phyloP scores from a whole-genome alignment of 495 filamentous ascomycete species.

The Penicillium pancosmium region DNA sequence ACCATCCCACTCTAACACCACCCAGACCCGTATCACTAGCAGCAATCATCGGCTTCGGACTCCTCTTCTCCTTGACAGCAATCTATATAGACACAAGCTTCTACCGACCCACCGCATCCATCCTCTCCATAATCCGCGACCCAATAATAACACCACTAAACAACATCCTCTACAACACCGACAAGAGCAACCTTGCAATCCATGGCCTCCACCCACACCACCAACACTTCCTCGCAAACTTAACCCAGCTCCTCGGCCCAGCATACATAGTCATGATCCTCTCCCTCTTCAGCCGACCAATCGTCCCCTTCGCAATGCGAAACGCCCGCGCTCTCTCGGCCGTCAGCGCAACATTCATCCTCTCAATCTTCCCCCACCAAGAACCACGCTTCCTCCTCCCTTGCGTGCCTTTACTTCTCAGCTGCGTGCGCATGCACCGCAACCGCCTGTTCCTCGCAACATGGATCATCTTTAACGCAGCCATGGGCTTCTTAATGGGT shows the following conservation, averaged over 20 bases:
- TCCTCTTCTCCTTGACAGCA: slow-evolving; percentile 68
- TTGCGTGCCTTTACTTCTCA: slow-evolving; percentile 82
- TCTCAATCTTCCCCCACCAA: slow-evolving; percentile 89
- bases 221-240: slow-evolving; percentile 83
- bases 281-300: slow-evolving; percentile 55
- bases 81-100: slow-evolving; percentile 82
- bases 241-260: slow-evolving; percentile 90
- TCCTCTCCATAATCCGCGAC: slow-evolving; percentile 52
- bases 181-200: slow-evolving; percentile 73
- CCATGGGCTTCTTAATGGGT: slow-evolving; percentile 83
- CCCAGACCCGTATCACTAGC: slow-evolving; percentile 69
- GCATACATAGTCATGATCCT: slow-evolving; percentile 67
- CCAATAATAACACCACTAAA: slow-evolving; percentile 89
- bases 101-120: slow-evolving; percentile 62
- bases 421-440: slow-evolving; percentile 72
- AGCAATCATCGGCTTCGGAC: slow-evolving; percentile 59
- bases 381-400: slow-evolving; percentile 94
- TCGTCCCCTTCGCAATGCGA: slow-evolving; percentile 52
- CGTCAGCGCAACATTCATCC: slow-evolving; percentile 73
- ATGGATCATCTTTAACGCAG: slow-evolving; percentile 85
- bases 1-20: slow-evolving; percentile 19
- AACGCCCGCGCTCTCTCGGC: slow-evolving; percentile 65
- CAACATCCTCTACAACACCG: slow-evolving; percentile 85
- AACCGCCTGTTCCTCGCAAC: slow-evolving; percentile 61
- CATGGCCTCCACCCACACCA: slow-evolving; percentile 93